Evolutionary conservation across 2,329 filamentous ascomycete species (phyloP), one percentile per base, ranked within the genome.

Genomic region (Alternaria solani): DNA sequence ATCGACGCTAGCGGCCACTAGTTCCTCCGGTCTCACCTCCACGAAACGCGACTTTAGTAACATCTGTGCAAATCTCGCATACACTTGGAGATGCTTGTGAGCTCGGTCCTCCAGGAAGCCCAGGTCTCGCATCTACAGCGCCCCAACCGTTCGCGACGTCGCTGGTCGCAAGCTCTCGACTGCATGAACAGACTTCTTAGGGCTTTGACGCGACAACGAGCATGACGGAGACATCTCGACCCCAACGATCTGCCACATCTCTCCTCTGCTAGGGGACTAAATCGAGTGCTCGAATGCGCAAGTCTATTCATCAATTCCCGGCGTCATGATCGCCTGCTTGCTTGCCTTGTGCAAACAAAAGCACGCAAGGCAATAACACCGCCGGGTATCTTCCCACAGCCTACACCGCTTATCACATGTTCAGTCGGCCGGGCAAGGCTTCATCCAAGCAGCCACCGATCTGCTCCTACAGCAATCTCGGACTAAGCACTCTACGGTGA

Each of bases 1-100:
- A 62, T 51, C 56, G 54, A 55, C 66, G 68, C 70, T 71, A 68
- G 62, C 53, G 48, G 65, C 48, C 58, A 14, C 57, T 41, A 61
- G 61, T 43, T 44, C 42, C 43, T 48, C 34, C 55, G 49, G 38
- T 49, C 54, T 58, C 53, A 55, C 34, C 54, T 49, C 62, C 57
- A 65, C 55, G 57, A 67, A 66, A 65, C 69, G 55, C 38, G 46
- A 60, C 34, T 56, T 54, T 55, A 52, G 48, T 54, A 52, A 36
- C 46, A 28, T 26, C 32, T 55, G 57, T 48, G 54, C 58, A 57
- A 57, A 42, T 62, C 55, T 61, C 55, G 56, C 58, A 26, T 66
- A 32, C 46, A 52, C 49, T 52, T 62, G 38, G 30, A 44, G 41
- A 52, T 34, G 16, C 28, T 48, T 53, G 38, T 47, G 56, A 53